Conservation (phyloP, 1,284 basidiomycete genomes). For the Apiotrichum akiyoshidainum region DNA sequence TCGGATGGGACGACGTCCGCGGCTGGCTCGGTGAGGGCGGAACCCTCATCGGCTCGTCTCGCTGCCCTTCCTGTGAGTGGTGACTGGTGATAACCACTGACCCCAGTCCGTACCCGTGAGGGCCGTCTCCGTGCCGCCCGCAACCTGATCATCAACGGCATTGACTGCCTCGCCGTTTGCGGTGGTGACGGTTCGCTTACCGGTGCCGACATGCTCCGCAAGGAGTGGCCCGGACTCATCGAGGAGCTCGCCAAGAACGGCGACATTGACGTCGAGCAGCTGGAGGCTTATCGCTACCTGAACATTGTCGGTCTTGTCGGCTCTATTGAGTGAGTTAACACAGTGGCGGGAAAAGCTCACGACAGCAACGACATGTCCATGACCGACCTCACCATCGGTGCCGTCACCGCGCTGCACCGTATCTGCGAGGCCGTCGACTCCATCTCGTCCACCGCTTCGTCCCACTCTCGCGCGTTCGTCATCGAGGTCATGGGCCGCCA, state of each 20-base stretch:
- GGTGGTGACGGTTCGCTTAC: constrained; percentile 96
- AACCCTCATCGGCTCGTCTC: constrained; percentile 92
- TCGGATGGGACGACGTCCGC: constrained; percentile 97
- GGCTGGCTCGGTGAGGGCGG: constrained; percentile 96
- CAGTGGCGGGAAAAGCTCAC: constrained; percentile 6
- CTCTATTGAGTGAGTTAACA: constrained; percentile 68
- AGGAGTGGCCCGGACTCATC: constrained; percentile 87
- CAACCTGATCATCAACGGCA: constrained; percentile 92
- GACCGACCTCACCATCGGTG: constrained; percentile 96
- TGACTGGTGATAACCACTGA: neutral
- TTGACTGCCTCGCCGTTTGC: constrained; percentile 93
- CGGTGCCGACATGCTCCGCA: constrained; percentile 87
- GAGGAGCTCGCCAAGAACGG: constrained; percentile 63
- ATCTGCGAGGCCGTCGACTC: constrained; percentile 98
- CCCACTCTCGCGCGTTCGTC: constrained; percentile 96
- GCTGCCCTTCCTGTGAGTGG: constrained; percentile 66
- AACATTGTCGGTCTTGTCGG: constrained; percentile 96
- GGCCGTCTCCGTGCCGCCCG: constrained; percentile 81
- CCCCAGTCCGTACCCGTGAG: constrained; percentile 69
- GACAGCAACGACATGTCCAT: constrained; percentile 87
- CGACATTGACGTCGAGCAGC: constrained; percentile 72
- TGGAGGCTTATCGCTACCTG: constrained; percentile 70
- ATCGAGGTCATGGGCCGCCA: constrained; percentile 98
- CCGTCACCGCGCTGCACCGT: constrained; percentile 87
- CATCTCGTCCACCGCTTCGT: constrained; percentile 93